Percentiles rank a stretch among this genome's conserved stretches.
Evolutionary conservation across 306 rosid genomes (phyloP).

Genomic region (Rosa lucieae): DNA sequence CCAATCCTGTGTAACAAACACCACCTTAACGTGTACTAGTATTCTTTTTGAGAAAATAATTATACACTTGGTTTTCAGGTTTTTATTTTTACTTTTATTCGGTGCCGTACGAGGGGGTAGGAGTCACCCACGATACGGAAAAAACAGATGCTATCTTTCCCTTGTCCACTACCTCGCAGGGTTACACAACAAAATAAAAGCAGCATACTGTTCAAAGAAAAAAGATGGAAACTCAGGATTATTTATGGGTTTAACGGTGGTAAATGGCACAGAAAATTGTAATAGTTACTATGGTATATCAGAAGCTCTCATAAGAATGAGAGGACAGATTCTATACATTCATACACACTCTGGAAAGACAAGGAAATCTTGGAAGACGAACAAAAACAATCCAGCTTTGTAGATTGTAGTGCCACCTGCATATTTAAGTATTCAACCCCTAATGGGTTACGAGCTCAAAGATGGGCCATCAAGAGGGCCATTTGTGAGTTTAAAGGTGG

Average conservation of each 20-base stretch:
- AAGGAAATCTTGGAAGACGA: not conserved
- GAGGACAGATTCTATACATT: not conserved
- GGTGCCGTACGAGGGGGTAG: no score
- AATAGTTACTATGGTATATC: not conserved
- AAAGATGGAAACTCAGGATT: not conserved
- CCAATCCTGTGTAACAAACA: no score
- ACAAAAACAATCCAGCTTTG: constrained; percentile 6
- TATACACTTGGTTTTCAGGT: no score
- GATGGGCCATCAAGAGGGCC: not conserved
- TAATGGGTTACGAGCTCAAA: constrained; percentile 13
- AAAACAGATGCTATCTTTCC: no score
- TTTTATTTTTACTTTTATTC: no score
- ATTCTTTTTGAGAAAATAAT: no score
- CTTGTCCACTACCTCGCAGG: no score
- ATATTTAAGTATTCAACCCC: not conserved
- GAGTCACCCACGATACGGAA: no score
- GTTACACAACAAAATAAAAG: not conserved
- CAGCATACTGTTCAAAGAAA: not conserved
- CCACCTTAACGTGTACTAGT: no score
- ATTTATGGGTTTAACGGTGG: not conserved
- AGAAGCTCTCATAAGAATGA: not conserved
- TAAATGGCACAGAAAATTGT: not conserved
- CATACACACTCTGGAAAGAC: not conserved
- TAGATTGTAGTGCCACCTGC: not conserved
- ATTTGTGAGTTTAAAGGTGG: not conserved